These are phyloP conservation scores for Leccinum boreale DNA, from an alignment of 768 basidiomycete genomes.

Conservation along the genomic window DNA sequence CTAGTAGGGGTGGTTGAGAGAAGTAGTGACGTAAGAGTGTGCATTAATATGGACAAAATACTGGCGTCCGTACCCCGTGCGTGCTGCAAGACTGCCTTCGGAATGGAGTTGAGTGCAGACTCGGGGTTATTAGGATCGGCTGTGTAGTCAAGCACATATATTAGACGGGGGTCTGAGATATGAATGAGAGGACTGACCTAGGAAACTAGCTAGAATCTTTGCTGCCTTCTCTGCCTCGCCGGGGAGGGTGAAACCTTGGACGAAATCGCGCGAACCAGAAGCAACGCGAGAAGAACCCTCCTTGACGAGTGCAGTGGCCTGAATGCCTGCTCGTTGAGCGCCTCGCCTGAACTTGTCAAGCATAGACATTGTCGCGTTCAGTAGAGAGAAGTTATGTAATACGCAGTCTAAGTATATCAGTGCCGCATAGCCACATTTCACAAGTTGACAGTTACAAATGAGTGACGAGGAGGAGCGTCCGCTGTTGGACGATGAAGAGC, in stretches of 20 bases:
- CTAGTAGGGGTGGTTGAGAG: slow-evolving; percentile 42
- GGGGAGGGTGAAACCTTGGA: slow-evolving; percentile 83
- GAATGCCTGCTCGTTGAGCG: slow-evolving; percentile 77
- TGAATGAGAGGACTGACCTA: slow-evolving; percentile 51
- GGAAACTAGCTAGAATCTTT: slow-evolving; percentile 84
- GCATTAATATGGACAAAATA: not conserved
- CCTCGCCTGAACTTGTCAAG: slow-evolving; percentile 79
- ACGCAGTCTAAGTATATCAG: not conserved
- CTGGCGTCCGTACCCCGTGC: slow-evolving; percentile 69
- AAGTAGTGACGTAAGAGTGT: not conserved
- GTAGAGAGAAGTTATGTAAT: slow-evolving; percentile 12
- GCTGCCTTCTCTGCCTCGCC: slow-evolving; percentile 95
- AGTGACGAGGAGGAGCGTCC: slow-evolving; percentile 27
- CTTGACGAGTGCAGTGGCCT: slow-evolving; percentile 74
- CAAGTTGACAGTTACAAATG: slow-evolving; percentile 1
- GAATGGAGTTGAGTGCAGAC: slow-evolving; percentile 91
- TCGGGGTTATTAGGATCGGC: slow-evolving; percentile 85
- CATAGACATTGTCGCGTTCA: slow-evolving; percentile 44
- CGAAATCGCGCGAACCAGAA: slow-evolving; percentile 72
- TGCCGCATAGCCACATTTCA: slow-evolving; percentile 24
- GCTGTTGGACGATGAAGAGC: slow-evolving; percentile 19
- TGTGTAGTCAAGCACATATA: slow-evolving; percentile 28
- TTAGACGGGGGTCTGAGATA: not conserved
- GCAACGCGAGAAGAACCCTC: slow-evolving; percentile 67
- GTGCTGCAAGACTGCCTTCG: slow-evolving; percentile 85